Evolutionary conservation across 1,284 basidiomycete species (phyloP).

Genomic region (Sphagnurus paluster): DNA sequence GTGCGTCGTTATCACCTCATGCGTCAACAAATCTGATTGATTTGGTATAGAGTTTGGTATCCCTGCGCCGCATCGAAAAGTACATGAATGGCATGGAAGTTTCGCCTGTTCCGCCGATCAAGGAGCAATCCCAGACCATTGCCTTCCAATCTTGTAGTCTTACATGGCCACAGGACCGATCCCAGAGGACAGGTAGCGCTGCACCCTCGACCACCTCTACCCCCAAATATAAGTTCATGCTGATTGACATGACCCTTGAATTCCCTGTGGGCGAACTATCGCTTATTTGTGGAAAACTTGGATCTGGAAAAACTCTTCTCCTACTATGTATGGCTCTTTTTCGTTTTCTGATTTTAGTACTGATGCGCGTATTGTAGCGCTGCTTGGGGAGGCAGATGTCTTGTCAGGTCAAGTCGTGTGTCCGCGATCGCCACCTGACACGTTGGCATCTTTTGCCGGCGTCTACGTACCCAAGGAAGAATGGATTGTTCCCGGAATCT

Average conservation of each 20-base stretch:
- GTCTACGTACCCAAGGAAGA: slow-evolving; percentile 47
- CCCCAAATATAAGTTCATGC: slow-evolving; percentile 76
- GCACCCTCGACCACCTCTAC: slow-evolving; percentile 66
- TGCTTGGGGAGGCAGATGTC: slow-evolving; percentile 91
- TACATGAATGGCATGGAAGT: slow-evolving; percentile 80
- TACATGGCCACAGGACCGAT: slow-evolving; percentile 84
- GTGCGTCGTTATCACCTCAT: slow-evolving; percentile 29
- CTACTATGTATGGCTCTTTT: slow-evolving; percentile 71
- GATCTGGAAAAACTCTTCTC: slow-evolving; percentile 81
- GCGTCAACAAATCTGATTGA: not conserved
- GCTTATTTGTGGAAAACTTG: slow-evolving; percentile 76
- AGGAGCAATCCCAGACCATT: slow-evolving; percentile 59
- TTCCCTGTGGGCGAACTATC: slow-evolving; percentile 79
- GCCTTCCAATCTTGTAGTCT: slow-evolving; percentile 82
- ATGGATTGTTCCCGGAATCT: slow-evolving; percentile 78
- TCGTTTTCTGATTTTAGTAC: too few species aligned
- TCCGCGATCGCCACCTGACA: slow-evolving; percentile 82
- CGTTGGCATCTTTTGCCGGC: slow-evolving; percentile 60
- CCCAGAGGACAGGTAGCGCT: slow-evolving; percentile 38
- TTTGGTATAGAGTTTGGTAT: slow-evolving; percentile 68
- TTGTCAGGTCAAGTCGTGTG: slow-evolving; percentile 78
- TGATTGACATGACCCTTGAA: slow-evolving; percentile 76
- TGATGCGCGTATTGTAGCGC: too few species aligned
- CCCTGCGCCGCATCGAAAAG: slow-evolving; percentile 88
- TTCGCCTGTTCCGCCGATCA: slow-evolving; percentile 53